phyloP scores from a whole-genome alignment of 306 rosid genomes.

The Vicia sativa region DNA sequence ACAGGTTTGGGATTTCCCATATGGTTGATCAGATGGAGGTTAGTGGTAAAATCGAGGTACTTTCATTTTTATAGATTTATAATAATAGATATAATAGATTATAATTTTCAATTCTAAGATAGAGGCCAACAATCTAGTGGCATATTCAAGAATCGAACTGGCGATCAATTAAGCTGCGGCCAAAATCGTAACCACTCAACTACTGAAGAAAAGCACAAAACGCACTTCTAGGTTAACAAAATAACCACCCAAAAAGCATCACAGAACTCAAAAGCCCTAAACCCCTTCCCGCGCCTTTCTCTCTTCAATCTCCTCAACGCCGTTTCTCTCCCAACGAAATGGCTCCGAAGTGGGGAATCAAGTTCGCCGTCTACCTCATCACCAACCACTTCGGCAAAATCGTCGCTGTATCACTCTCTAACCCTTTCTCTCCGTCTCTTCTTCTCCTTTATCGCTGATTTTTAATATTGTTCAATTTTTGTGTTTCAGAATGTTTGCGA shows the following conservation, averaged over 20 bases:
- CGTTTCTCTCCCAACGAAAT: slow-evolving; percentile 30
- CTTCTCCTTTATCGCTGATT: background rate
- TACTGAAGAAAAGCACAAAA: rapidly evolving
- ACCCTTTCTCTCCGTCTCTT: slow-evolving; percentile 9
- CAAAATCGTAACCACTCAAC: background rate
- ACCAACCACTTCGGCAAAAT: slow-evolving; percentile 81
- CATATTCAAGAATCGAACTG: background rate
- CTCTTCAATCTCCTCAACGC: slow-evolving; percentile 4
- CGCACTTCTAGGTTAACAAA: background rate
- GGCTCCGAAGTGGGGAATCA: slow-evolving; percentile 66
- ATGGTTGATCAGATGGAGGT: too few relatives aligned
- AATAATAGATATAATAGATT: too few relatives aligned
- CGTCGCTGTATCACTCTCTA: slow-evolving; percentile 59
- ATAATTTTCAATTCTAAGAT: too few relatives aligned
- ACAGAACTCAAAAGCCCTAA: slow-evolving; percentile 31
- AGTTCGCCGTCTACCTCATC: slow-evolving; percentile 69
- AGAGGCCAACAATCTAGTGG: too few relatives aligned
- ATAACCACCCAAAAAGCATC: background rate
- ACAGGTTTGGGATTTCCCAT: too few relatives aligned
- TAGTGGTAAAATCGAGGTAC: too few relatives aligned
- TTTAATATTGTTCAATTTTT: background rate
- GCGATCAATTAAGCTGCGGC: background rate
- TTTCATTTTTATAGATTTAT: too few relatives aligned
- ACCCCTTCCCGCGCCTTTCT: slow-evolving; percentile 36
- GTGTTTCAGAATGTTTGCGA: slow-evolving; percentile 78